Evolutionary conservation across 139 green algal genomes (phyloP).

Genomic region (Closterium sp.): DNA sequence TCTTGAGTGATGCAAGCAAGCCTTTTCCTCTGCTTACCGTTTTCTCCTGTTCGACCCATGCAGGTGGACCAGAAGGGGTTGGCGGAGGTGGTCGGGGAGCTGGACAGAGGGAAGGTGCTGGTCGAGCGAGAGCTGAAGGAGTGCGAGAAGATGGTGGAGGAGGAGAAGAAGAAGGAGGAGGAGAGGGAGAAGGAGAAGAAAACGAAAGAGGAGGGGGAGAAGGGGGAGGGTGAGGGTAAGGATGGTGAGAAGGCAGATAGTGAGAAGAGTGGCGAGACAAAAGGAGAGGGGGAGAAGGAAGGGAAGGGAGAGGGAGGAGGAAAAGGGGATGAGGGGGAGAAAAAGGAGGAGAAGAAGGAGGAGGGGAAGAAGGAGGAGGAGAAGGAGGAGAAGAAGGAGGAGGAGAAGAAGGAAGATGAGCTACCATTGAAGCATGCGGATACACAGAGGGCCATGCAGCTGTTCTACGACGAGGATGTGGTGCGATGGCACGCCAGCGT

Average conservation of each 20-base stretch:
- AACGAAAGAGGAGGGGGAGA: background rate
- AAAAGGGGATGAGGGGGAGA: background rate
- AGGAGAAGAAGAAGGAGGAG: background rate
- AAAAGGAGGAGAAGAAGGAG: background rate
- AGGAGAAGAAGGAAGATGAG: background rate
- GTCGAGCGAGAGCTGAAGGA: background rate
- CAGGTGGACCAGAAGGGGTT: too few relatives aligned
- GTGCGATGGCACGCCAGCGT: too few relatives aligned
- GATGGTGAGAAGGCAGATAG: background rate
- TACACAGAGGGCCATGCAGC: too few relatives aligned
- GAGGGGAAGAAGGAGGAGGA: background rate
- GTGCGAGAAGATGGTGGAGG: background rate
- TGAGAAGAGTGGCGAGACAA: background rate
- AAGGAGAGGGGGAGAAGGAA: background rate
- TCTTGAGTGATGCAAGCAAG: background rate
- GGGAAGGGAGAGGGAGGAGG: background rate
- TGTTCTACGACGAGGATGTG: background rate
- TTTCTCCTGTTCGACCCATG: too few relatives aligned
- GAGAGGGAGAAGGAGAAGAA: background rate
- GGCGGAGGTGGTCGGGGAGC: too few relatives aligned
- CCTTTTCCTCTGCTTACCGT: too few relatives aligned
- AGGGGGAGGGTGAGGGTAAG: background rate
- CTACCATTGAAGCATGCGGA: background rate
- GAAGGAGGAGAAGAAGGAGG: too few relatives aligned
- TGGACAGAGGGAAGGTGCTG: too few relatives aligned